These are phyloP conservation scores for Paspalum vaginatum DNA, from an alignment of 176 grass and related monocot species.

Conservation along the genomic window DNA sequence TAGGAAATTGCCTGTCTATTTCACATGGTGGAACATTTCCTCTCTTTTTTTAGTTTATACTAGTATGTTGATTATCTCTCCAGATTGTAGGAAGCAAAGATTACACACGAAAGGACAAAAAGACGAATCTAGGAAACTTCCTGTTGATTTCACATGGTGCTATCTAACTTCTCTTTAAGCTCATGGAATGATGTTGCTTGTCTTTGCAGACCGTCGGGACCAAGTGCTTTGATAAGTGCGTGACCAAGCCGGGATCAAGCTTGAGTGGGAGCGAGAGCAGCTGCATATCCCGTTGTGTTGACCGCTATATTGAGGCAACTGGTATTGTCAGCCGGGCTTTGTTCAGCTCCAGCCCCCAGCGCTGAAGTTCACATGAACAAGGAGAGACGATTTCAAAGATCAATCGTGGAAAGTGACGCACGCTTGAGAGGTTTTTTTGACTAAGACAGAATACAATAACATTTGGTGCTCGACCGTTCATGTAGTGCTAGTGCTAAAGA, in stretches of 20 bases:
- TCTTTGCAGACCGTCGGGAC: conserved; percentile 66
- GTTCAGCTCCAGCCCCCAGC: conserved; percentile 61
- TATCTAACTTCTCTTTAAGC: not conserved
- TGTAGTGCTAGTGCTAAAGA: not conserved
- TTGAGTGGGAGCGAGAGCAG: conserved; percentile 82
- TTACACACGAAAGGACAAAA: not conserved
- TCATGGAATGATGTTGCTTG: not conserved
- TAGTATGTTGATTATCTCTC: not conserved
- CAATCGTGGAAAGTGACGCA: not conserved
- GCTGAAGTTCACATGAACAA: conserved; percentile 30
- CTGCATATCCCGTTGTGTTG: conserved; percentile 83
- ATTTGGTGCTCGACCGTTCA: conserved; percentile 17
- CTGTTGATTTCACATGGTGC: not conserved
- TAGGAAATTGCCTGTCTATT: conserved; percentile 14
- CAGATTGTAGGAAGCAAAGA: conserved; percentile 34
- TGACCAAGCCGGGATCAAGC: conserved; percentile 86
- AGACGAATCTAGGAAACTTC: not conserved
- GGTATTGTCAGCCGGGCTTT: conserved; percentile 63
- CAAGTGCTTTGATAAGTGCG: conserved; percentile 93
- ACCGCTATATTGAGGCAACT: conserved; percentile 86
- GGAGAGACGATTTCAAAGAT: not conserved
- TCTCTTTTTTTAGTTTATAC: not conserved
- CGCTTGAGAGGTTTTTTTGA: not conserved
- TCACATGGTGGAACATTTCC: not conserved
- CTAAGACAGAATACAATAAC: not conserved